Evolutionary conservation across 2,329 filamentous ascomycete species (phyloP).

Genomic region (Ophioceras dolichostomum): DNA sequence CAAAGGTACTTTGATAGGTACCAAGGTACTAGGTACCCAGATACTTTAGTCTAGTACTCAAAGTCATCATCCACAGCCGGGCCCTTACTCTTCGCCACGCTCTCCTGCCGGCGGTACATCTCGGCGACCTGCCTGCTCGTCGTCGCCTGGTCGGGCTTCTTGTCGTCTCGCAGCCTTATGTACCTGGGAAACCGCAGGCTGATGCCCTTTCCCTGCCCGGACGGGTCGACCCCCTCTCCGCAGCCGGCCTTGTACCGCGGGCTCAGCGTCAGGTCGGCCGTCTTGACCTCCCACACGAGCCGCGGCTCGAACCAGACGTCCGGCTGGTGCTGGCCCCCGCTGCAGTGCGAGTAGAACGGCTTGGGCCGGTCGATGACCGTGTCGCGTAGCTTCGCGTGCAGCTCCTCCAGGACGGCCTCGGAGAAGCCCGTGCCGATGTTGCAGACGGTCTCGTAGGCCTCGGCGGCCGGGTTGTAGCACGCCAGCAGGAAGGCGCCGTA

Average conservation of each 20-base stretch:
- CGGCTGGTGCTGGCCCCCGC: constrained; percentile 80
- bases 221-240: constrained; percentile 63
- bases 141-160: constrained; percentile 87
- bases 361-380: constrained; percentile 83
- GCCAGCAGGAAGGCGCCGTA: constrained; percentile 94
- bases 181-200: constrained; percentile 86
- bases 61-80: constrained; percentile 92
- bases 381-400: constrained; percentile 63
- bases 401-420: constrained; percentile 81
- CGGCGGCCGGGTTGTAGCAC: constrained; percentile 71
- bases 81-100: constrained; percentile 73
- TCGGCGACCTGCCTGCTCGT: constrained; percentile 77
- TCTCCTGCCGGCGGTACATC: constrained; percentile 95
- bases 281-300: constrained; percentile 96
- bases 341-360: constrained; percentile 83
- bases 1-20: no score
- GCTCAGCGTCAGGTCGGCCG: constrained; percentile 84
- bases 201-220: constrained; percentile 60
- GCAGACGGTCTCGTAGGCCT: constrained; percentile 90
- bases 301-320: constrained; percentile 97
- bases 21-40: no score
- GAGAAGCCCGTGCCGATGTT: constrained; percentile 98
- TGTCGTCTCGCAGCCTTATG: constrained; percentile 85
- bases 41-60: constrained; percentile 77
- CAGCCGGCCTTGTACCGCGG: constrained; percentile 88